Evolutionary conservation across 495 filamentous ascomycete species (phyloP).

Genomic region (Saxispiralis lemnorum): DNA sequence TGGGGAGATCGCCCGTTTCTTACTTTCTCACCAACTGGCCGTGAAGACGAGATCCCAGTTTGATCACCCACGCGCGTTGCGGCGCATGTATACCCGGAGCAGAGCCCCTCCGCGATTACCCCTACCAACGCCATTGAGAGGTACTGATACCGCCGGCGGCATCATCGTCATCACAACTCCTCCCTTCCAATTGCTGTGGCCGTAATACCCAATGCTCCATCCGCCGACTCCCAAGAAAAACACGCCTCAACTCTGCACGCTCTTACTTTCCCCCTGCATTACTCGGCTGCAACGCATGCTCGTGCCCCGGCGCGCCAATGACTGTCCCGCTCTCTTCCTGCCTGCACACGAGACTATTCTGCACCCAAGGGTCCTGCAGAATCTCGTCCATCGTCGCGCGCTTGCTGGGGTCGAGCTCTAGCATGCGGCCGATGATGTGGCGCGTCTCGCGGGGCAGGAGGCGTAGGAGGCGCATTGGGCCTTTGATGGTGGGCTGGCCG

Average conservation of each 20-base stretch:
- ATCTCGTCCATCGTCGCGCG: conserved; percentile 74
- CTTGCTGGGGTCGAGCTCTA: conserved; percentile 71
- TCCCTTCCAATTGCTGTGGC: no score
- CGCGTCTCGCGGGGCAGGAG: conserved; percentile 79
- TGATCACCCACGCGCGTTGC: no score
- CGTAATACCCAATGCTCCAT: no score
- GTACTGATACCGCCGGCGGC: no score
- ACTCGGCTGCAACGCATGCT: conserved; percentile 42
- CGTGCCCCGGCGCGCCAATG: conserved; percentile 36
- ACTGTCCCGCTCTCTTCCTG: conserved; percentile 43
- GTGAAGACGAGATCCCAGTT: no score
- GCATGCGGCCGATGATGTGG: conserved; percentile 79
- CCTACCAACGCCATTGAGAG: no score
- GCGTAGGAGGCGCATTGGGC: conserved; percentile 83
- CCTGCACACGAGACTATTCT: conserved; percentile 43
- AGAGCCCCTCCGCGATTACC: no score
- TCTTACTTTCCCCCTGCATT: conserved; percentile 6
- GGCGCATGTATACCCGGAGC: no score
- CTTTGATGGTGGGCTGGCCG: conserved; percentile 47
- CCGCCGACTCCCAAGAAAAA: no score
- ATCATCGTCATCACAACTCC: no score
- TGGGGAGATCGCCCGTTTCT: no score
- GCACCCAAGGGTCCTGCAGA: conserved; percentile 76
- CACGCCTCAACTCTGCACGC: neutral
- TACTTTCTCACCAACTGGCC: no score